A percentile compares a stretch with the other conserved stretches of the same genome.
Evolutionary conservation across 345 rosid species (phyloP).

Genomic region (Trapa incisa): DNA sequence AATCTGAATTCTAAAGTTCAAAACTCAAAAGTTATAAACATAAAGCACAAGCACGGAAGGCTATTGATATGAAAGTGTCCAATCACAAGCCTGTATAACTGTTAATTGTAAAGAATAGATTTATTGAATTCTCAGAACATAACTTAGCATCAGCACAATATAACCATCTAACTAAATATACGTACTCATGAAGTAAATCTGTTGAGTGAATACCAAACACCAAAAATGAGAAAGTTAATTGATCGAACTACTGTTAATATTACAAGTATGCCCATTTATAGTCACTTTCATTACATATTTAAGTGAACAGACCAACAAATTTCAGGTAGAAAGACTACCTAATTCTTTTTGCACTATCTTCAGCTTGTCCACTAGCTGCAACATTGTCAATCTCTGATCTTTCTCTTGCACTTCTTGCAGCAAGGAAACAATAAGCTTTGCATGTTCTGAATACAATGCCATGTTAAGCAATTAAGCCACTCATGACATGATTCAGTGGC

Average conservation of each 20-base stretch:
- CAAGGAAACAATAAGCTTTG: constrained; percentile 56
- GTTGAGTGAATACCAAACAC: neutral
- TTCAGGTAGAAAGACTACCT: constrained; percentile 30
- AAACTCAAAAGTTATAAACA: neutral
- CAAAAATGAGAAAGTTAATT: neutral
- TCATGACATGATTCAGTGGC: neutral
- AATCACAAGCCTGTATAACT: neutral
- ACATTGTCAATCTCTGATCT: constrained; percentile 72
- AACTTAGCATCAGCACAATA: neutral
- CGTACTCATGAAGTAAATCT: neutral
- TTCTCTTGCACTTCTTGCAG: constrained; percentile 55
- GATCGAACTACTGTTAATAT: neutral
- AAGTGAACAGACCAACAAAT: neutral
- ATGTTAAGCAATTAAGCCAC: neutral
- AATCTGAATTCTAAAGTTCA: neutral
- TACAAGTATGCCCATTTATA: neutral
- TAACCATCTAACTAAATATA: neutral
- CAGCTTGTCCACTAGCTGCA: constrained; percentile 82
- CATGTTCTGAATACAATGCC: constrained; percentile 29
- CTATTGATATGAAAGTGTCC: neutral
- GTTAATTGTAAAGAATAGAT: neutral
- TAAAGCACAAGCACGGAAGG: neutral
- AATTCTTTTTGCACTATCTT: constrained; percentile 60
- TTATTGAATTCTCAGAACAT: neutral
- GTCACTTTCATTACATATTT: neutral